Evolutionary conservation across 306 rosid genomes (phyloP), one percentile per base, ranked within the genome.

Genomic region (Medicago ruthenica): DNA sequence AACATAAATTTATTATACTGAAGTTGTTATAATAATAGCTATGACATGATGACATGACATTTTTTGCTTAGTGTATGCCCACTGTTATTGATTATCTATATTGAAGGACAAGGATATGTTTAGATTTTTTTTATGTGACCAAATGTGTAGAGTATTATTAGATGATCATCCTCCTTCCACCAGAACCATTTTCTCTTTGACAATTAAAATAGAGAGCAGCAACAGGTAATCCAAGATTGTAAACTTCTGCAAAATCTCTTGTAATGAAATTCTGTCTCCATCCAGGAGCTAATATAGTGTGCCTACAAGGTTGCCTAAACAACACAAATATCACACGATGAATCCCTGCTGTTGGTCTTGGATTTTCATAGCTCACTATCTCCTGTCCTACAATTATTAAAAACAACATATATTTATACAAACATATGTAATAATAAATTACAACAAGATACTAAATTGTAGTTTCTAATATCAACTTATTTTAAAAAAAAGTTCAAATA

Each of bases 181-280:
- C 92, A 0, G 87, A 82, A 55, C 92, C 94, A 40, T 57, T 61
- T 27, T 89, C 88, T 77, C 97, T 85, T 36, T 93, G 95, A 60
- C 95, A 87, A 37, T 87, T 89, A 71, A 83, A 90, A 15, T 87
- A 93, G 24, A 87, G 78, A 8, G 95, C 90, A 0, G 97, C 88
- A 18, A 89, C 98, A 0, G 98, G 97, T 41, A 67, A 79, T 6
- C 98, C 98, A n/a, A 93, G 90, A 75, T 89, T 90, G 44, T 89
- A 90, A 78, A 85, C 79, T 78, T 89, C 88, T 0, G 98, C 93
- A 51, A 93, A 90, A 76, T 89, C 93, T 89, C 72, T 80, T 0
- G 95, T 89, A 34, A 86, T 85, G 79, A 90, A 93, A 50, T 93
- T 89, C 48, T 93, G 98, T 58, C 97, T 91, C 97, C 98, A 90